Base-by-base conservation (phyloP, 75 land plant genomes). In the Pinus albicaulis region DNA sequence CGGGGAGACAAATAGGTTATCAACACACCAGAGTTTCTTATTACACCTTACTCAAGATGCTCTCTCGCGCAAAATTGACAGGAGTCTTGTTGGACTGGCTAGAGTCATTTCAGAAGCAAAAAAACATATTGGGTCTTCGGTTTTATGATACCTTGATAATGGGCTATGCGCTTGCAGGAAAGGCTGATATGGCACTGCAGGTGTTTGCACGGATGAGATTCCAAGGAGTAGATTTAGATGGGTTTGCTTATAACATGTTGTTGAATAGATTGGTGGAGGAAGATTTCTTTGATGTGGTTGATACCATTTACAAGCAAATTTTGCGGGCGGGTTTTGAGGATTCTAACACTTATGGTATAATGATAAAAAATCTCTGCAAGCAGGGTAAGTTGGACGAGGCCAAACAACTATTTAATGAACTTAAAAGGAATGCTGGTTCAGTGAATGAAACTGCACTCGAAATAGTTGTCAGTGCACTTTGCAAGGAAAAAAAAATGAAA, bases 161-260 rank as follows among this genome's bases (percentile, higher is more conserved):
- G 80, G 92, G 90, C 6, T 91, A 91, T 74, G 79, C 92, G 0
- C 73, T 86, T 16, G 90, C 86, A 10, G 90, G 88, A 4, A 62
- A 76, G 34, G 77, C 80, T 13, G 84, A 82, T 22, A n/a, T 74
- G 14, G 92, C 92, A 7, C 80, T 91, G 57, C 79, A 84, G 52
- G 41, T 86, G 71, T 74, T 86, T 25, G 84, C 77, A 6, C 79
- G 76, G 73, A 91, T 91, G 92, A 80, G 92, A 58, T 91, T 83
- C 71, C 79, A 77, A 14, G 92, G 92, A 20, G 16, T 83, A 7
- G 90, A 91, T 57, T 75, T 87, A 63, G 80, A 87, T 59, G 2
- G 13, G 7, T 82, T 78, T 61, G 68, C 75, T 2, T 88, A 83
- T 64, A 81, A 88, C 56, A 88, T 88, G 24, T 66, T 91, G 13